These are phyloP conservation scores for Russula emetica DNA, from an alignment of 768 basidiomycete genomes.

Conservation along the genomic window DNA sequence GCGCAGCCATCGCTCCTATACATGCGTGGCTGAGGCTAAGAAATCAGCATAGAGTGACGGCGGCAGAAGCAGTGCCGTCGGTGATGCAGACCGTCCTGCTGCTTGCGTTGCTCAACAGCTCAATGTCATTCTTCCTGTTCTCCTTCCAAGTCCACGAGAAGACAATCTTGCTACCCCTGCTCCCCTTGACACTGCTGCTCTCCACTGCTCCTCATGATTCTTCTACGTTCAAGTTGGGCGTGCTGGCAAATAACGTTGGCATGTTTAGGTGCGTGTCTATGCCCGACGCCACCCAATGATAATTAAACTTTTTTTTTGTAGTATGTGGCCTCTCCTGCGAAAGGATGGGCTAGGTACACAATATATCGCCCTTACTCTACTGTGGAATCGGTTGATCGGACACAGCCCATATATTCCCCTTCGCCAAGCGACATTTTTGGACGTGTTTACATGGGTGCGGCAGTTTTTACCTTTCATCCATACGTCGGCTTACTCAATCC, in stretches of 20 bases:
- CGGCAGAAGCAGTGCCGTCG: constrained; percentile 33
- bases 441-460: constrained; percentile 49
- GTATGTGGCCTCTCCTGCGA: constrained; percentile 90
- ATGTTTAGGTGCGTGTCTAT: constrained; percentile 68
- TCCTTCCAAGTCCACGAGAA: constrained; percentile 98
- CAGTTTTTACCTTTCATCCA: constrained; percentile 24
- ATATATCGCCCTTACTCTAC: constrained; percentile 58
- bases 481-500: not conserved
- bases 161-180: constrained; percentile 77
- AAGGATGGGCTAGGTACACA: constrained; percentile 73
- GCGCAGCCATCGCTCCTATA: constrained; percentile 48
- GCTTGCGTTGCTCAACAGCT: constrained; percentile 72
- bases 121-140: constrained; percentile 93
- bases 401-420: constrained; percentile 56
- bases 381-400: constrained; percentile 86
- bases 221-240: constrained; percentile 63
- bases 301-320: constrained; percentile 33
- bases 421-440: constrained; percentile 46
- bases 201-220: constrained; percentile 48
- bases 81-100: constrained; percentile 68
- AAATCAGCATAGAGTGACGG: constrained; percentile 13
- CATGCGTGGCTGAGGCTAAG: constrained; percentile 38
- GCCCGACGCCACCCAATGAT: not conserved
- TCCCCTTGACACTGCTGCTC: constrained; percentile 79
- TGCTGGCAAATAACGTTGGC: constrained; percentile 75